Conservation (phyloP, 768 basidiomycete genomes). For the Boletus reticuloceps region DNA sequence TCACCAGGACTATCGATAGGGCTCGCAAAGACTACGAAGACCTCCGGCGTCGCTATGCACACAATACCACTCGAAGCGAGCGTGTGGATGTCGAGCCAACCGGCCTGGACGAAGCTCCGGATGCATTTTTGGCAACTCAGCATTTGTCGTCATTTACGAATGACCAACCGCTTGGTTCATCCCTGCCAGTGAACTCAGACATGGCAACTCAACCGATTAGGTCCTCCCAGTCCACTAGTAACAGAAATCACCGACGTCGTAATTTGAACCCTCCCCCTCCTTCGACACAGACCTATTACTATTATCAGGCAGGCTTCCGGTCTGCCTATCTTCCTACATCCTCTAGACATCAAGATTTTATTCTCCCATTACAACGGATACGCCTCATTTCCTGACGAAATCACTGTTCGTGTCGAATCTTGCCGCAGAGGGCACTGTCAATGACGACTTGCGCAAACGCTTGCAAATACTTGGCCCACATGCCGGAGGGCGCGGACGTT, state of each 20-base stretch:
- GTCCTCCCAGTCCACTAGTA: slow-evolving; percentile 16
- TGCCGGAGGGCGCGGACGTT: slow-evolving; percentile 90
- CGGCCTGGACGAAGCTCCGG: slow-evolving; percentile 45
- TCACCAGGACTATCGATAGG: slow-evolving; percentile 64
- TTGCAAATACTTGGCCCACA: slow-evolving; percentile 94
- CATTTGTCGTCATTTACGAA: slow-evolving; percentile 16
- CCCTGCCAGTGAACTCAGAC: slow-evolving; percentile 4
- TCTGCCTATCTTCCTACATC: slow-evolving; percentile 88
- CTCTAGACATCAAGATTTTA: slow-evolving; percentile 92
- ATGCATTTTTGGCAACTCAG: slow-evolving; percentile 54
- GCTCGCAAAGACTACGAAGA: slow-evolving; percentile 56
- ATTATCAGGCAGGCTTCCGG: slow-evolving; percentile 95
- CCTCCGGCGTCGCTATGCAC: slow-evolving; percentile 41
- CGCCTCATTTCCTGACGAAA: slow-evolving; percentile 76
- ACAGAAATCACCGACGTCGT: slow-evolving; percentile 55
- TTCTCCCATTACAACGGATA: slow-evolving; percentile 82
- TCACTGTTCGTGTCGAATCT: slow-evolving; percentile 81
- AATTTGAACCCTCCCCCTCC: slow-evolving; percentile 87
- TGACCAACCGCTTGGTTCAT: slow-evolving; percentile 2
- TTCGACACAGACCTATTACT: slow-evolving; percentile 89
- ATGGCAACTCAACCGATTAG: slow-evolving; percentile 2
- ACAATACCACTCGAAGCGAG: slow-evolving; percentile 17
- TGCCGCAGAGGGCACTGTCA: slow-evolving; percentile 72
- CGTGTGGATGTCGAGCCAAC: slow-evolving; percentile 14
- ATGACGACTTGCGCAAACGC: slow-evolving; percentile 90